Conservation (phyloP, 129 eudicot species). For the Flaveria trinervia region DNA sequence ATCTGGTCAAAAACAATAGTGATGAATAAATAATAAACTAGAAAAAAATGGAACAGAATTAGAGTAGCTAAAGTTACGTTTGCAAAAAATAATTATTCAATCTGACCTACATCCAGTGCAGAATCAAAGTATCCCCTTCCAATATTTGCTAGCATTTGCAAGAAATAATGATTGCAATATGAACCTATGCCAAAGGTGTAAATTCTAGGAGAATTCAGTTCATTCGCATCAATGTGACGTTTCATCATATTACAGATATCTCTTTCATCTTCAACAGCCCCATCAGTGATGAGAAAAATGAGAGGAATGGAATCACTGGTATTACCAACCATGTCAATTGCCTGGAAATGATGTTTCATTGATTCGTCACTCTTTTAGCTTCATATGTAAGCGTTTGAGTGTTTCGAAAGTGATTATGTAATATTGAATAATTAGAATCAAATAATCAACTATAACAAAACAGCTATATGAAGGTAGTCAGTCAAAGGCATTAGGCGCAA, state of each 20-base stretch:
- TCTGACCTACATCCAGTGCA: slow-evolving; percentile 75
- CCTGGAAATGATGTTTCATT: slow-evolving; percentile 46
- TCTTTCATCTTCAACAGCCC: slow-evolving; percentile 81
- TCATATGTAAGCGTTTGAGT: background rate
- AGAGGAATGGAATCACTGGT: slow-evolving; percentile 50
- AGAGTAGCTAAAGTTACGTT: background rate
- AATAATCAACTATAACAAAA: background rate
- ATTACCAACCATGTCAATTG: slow-evolving; percentile 60
- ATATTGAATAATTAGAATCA: background rate
- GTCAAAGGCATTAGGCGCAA: too few relatives aligned
- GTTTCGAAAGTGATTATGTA: background rate
- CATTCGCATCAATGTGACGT: slow-evolving; percentile 32
- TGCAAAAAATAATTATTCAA: background rate
- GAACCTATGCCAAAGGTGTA: slow-evolving; percentile 93
- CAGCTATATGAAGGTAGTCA: too few relatives aligned
- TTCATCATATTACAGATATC: slow-evolving; percentile 66
- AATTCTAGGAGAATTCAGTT: slow-evolving; percentile 55
- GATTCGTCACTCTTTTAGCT: background rate
- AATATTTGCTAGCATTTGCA: slow-evolving; percentile 81
- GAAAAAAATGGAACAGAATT: background rate
- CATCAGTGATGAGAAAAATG: slow-evolving; percentile 80
- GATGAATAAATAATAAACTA: background rate
- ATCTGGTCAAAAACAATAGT: slow-evolving; percentile 44
- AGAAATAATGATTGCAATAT: slow-evolving; percentile 89
- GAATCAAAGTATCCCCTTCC: slow-evolving; percentile 84